phyloP scores from a whole-genome alignment of 2,329 filamentous ascomycete genomes.

The Lecanicillium sp. region DNA sequence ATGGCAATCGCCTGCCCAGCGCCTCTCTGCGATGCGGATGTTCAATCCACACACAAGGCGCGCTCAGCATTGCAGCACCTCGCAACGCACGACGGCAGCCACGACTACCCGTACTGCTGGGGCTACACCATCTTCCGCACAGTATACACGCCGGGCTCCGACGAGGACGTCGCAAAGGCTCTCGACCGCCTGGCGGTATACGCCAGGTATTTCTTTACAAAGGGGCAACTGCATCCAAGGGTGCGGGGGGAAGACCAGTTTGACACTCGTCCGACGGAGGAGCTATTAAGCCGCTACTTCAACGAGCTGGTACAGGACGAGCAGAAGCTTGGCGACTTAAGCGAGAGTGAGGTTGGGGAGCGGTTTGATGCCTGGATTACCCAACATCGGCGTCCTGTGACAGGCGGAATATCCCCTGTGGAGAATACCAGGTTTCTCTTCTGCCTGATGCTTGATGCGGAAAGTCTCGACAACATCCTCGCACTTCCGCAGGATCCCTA shows the following conservation, averaged over 20 bases:
- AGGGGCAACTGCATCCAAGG: too few relatives aligned
- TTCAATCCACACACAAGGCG: slow-evolving; percentile 7
- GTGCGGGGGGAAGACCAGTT: too few relatives aligned
- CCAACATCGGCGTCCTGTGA: slow-evolving; percentile 4
- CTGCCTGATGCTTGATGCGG: slow-evolving; percentile 15
- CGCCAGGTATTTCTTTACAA: slow-evolving; percentile 8
- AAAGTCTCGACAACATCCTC: slow-evolving; percentile 15
- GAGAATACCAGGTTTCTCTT: slow-evolving; percentile 12
- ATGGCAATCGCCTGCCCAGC: slow-evolving; percentile 12
- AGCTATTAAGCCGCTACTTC: slow-evolving; percentile 14
- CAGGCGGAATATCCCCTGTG: slow-evolving; percentile 1
- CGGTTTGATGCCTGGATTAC: slow-evolving; percentile 13
- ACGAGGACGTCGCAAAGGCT: slow-evolving; percentile 11
- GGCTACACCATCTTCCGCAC: slow-evolving; percentile 16
- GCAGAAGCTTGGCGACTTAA: slow-evolving; percentile 8
- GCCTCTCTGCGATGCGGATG: slow-evolving; percentile 11
- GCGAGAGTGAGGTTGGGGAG: slow-evolving; percentile 11
- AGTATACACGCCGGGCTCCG: slow-evolving; percentile 12
- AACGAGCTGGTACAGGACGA: slow-evolving; percentile 13
- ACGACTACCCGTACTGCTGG: slow-evolving; percentile 16
- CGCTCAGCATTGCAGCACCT: slow-evolving; percentile 9
- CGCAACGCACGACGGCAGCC: slow-evolving; percentile 12
- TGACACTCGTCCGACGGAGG: slow-evolving; percentile 11
- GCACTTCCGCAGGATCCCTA: slow-evolving; percentile 13
- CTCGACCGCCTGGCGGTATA: slow-evolving; percentile 12